Base-by-base conservation (phyloP, 768 basidiomycete genomes). In the Leucosporidium yakuticum region DNA sequence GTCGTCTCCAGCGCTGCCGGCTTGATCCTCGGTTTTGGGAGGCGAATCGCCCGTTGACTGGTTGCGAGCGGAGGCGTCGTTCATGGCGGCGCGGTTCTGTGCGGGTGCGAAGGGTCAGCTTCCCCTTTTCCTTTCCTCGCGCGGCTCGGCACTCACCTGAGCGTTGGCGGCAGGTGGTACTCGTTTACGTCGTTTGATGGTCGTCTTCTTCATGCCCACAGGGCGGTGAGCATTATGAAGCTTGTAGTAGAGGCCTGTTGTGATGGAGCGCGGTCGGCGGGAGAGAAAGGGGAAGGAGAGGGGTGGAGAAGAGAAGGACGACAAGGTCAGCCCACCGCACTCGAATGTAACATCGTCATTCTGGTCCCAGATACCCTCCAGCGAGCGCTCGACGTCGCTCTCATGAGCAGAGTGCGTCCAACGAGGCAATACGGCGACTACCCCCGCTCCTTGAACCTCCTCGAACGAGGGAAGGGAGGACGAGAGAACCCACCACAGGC, bases 161-260 rank as follows among this genome's bases (percentile, higher is more conserved):
- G 62, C 60, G 27, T 56, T 53, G 19, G 68, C 62, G 25, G 88
- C 91, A 60, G 95, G 94, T 47, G 96, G 93, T 51, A 99, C 94
- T 73, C 96, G 88, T 80, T 98, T 98, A 73, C 96, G 84, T 44
- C 96, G 85, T 81, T 99, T 99, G 84, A 99, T 99, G 74, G 96
- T 91, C 6, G 91, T 89, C 83, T 98, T 97, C 81, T 96, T 98
- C 93, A 99, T 95, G 70, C 92, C 91, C 72, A 93, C 94, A 49
- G 96, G 96, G 48, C 96, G 86, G 75, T 97, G 93, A 3, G 90
- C 91, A 58, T 93, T 92, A 81, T 99, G 96, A 19, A 99, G 84
- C 80, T 99, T 98, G 84, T 91, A 96, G 81, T 98, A 99, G 14
- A 99, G 84, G 64, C 95, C 95, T 97, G 76, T 5, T 47, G 17